phyloP scores from a whole-genome alignment of 306 rosid genomes.

The Citrullus mucosospermus region DNA sequence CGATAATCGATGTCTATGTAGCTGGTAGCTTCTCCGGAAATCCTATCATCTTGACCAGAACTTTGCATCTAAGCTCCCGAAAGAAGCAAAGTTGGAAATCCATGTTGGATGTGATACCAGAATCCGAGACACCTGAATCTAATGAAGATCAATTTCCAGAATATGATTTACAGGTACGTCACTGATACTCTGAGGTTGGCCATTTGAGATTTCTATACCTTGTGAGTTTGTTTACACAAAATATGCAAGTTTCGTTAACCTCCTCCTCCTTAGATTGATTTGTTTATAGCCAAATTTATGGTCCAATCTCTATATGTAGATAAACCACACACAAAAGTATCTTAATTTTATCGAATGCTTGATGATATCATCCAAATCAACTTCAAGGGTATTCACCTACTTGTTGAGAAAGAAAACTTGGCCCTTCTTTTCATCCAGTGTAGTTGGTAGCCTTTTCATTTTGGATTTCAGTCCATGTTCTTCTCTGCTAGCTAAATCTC shows the following conservation, averaged over 20 bases:
- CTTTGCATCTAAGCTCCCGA: slow-evolving; percentile 45
- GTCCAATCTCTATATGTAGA: background rate
- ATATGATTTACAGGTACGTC: slow-evolving; percentile 52
- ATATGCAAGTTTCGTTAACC: background rate
- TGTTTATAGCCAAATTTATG: background rate
- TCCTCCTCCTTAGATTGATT: background rate
- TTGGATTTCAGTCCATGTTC: background rate
- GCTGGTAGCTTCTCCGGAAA: slow-evolving; percentile 71
- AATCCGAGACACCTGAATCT: slow-evolving; percentile 55
- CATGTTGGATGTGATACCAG: slow-evolving; percentile 63
- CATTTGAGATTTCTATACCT: background rate
- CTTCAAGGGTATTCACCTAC: background rate
- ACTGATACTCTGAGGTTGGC: background rate
- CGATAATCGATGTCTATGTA: slow-evolving; percentile 78
- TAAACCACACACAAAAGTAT: background rate
- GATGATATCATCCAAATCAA: background rate
- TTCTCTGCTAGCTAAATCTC: background rate
- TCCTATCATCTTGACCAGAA: slow-evolving; percentile 75
- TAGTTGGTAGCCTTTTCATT: background rate
- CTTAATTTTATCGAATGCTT: background rate
- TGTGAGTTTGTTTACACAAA: background rate
- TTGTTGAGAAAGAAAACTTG: background rate
- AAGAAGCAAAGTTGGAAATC: slow-evolving; percentile 59
- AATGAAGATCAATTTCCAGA: slow-evolving; percentile 36
- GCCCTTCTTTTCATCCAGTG: background rate